Evolutionary conservation across 2,329 filamentous ascomycete genomes (phyloP).

Genomic region (Lasiodiplodia theobromae): DNA sequence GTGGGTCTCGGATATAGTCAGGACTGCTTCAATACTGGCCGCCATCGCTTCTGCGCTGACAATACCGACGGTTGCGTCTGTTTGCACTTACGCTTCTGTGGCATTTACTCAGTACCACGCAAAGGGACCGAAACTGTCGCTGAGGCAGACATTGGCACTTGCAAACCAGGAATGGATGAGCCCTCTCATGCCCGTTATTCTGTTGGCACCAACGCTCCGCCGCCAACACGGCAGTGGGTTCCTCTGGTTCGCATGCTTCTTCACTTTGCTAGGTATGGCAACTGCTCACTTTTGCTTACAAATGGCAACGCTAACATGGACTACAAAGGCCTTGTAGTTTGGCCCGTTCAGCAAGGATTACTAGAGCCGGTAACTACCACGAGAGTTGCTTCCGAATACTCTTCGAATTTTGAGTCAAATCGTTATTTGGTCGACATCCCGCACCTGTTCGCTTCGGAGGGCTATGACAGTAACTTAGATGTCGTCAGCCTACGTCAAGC

Average conservation of each 20-base stretch:
- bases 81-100: background rate
- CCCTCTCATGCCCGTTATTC: background rate
- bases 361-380: background rate
- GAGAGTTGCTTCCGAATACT: background rate
- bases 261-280: background rate
- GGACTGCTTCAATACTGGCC: background rate
- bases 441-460: too few species aligned
- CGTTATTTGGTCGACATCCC: background rate
- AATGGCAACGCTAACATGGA: background rate
- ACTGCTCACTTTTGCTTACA: background rate
- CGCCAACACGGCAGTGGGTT: background rate
- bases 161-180: conserved; percentile 8
- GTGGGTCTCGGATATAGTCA: background rate
- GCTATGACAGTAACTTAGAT: background rate
- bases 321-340: background rate
- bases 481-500: background rate
- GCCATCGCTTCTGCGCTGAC: background rate
- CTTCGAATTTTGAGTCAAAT: too few species aligned
- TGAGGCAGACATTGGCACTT: background rate
- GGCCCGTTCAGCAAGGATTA: conserved; percentile 6
- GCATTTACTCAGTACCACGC: background rate
- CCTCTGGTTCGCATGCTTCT: background rate
- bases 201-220: background rate
- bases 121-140: background rate
- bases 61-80: background rate